A percentile compares a stretch with the other conserved stretches of the same genome.
Evolutionary conservation across 257 asterid genomes (phyloP).

Genomic region (Salvia rosmarinus): DNA sequence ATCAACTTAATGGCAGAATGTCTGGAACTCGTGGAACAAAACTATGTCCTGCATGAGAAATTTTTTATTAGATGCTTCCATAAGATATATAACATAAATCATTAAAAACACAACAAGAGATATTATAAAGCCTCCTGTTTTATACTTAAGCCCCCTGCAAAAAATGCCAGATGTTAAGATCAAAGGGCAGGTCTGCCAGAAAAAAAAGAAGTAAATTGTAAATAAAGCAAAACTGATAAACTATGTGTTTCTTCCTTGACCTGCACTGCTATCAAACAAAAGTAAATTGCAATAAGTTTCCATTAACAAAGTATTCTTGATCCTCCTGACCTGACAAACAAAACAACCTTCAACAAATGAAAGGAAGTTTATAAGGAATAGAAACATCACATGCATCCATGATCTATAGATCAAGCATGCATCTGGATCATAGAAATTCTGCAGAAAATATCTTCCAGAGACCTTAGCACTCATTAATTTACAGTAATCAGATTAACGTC

Average conservation of each 20-base stretch:
- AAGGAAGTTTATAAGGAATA: conserved; percentile 7
- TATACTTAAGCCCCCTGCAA: conserved; percentile 58
- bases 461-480: background rate
- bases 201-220: background rate
- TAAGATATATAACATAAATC: conserved; percentile 16
- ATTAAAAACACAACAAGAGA: conserved; percentile 31
- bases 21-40: background rate
- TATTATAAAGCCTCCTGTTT: conserved; percentile 43
- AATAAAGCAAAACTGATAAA: conserved; percentile 21
- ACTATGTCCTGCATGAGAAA: conserved; percentile 33
- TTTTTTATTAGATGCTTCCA: conserved; percentile 31
- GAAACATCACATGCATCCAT: background rate
- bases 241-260: conserved; percentile 32
- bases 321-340: conserved; percentile 25
- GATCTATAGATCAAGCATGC: background rate
- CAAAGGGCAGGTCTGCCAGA: conserved; percentile 16
- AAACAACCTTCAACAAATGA: conserved; percentile 14
- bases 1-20: conserved; percentile 13
- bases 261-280: conserved; percentile 38
- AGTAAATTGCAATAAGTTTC: conserved; percentile 17
- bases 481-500: background rate
- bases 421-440: background rate
- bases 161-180: conserved; percentile 42
- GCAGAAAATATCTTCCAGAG: background rate
- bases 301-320: conserved; percentile 28